Percentiles rank a stretch among this genome's conserved stretches.
Conservation (phyloP, 495 filamentous ascomycete species). For the Xylona heveae region DNA sequence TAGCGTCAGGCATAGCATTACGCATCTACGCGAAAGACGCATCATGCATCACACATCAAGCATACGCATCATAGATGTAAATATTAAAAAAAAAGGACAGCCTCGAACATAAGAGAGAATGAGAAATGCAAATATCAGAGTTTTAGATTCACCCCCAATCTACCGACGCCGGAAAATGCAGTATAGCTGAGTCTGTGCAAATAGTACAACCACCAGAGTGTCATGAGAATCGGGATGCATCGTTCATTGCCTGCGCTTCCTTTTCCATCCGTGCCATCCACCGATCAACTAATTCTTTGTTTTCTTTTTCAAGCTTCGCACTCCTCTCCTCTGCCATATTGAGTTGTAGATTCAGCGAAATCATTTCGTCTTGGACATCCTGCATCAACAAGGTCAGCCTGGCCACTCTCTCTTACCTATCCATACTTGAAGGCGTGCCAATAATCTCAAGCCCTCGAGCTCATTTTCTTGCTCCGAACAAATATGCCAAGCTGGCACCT, state of each 20-base stretch:
- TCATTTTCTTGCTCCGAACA: conserved; percentile 5
- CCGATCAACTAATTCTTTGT: conserved; percentile 67
- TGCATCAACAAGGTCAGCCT: conserved; percentile 16
- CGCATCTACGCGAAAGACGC: too few relatives aligned
- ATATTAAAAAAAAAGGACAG: too few relatives aligned
- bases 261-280: conserved; percentile 75
- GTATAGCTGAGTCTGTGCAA: too few relatives aligned
- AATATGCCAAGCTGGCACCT: not conserved
- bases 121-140: too few relatives aligned
- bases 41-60: too few relatives aligned
- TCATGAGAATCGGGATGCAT: conserved; percentile 12
- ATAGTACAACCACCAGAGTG: too few relatives aligned
- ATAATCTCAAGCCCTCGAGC: conserved; percentile 1
- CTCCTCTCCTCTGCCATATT: conserved; percentile 61
- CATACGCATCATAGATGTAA: too few relatives aligned
- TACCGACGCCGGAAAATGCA: too few relatives aligned
- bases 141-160: too few relatives aligned
- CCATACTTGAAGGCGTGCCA: not conserved
- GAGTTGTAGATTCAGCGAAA: conserved; percentile 65
- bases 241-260: conserved; percentile 80
- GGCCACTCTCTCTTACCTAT: not conserved
- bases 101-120: too few relatives aligned
- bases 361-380: conserved; percentile 80
- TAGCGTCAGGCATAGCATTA: too few relatives aligned
- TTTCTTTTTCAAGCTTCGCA: conserved; percentile 52